Evolutionary conservation across 192 early-diverging fungal species (phyloP), one percentile per base, ranked within the genome.

Genomic region (Backusella circina): DNA sequence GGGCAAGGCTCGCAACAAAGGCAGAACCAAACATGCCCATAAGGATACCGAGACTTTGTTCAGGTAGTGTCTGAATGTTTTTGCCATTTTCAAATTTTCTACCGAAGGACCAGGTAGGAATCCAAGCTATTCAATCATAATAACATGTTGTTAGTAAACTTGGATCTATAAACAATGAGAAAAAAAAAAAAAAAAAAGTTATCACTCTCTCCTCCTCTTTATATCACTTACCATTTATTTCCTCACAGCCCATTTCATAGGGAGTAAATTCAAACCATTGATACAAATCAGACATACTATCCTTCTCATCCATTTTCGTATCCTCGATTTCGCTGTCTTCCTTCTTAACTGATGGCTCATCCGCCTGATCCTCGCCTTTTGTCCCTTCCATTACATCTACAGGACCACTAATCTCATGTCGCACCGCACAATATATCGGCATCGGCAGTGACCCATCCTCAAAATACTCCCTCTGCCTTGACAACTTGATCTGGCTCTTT

Each of bases 181-280:
- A 65, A 31, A 37, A 5, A 38, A 67, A 67, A 33, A 15, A 30
- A 8, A n/a, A 28, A 7, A n/a, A n/a, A n/a, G n/a, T n/a, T n/a
- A n/a, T 30, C 28, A 31, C 28, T 13, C 31, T n/a, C 21, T 54
- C 9, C 50, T n/a, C 15, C 3, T n/a, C 9, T 28, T 61, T 65
- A 26, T 65, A 26, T 2, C 0, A 65, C n/a, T 65, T 77, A 90
- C 88, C 90, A 54, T 71, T 82, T 12, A 90, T 85, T 69, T 95
- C 94, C 31, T 91, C 90, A 73, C 90, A 91, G 47, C 94, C 94
- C 66, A 93, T 79, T 71, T 95, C 91, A 72, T 88, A 93, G 3
- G 94, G 94, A 5, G 85, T 91, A 67, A 94, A 84, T 68, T 95
- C 94, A 77, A 94, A 93, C 94, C 94, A 95, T 54, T 93, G 91